A percentile compares a stretch with the other conserved stretches of the same genome.
Evolutionary conservation across 148 eudicot genomes (phyloP).

Genomic region (Diospyros lotus): DNA sequence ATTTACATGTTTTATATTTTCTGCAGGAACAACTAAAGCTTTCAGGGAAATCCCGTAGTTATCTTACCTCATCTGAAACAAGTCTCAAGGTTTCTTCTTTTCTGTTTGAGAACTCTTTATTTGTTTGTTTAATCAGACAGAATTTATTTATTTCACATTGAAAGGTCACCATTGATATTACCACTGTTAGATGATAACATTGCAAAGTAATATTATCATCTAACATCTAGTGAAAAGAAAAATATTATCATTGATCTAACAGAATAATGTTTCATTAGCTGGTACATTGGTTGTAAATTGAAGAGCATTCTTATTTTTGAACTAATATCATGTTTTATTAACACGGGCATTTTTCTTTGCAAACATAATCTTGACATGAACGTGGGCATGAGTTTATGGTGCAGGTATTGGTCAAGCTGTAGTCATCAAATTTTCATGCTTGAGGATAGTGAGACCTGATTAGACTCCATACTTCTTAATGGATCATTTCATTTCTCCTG

Average conservation of each 20-base stretch:
- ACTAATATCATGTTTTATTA: too few relatives aligned
- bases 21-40: slow-evolving; percentile 52
- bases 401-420: too few relatives aligned
- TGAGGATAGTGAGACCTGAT: too few relatives aligned
- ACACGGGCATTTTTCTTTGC: too few relatives aligned
- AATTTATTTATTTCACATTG: not conserved
- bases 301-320: not conserved
- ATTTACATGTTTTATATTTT: slow-evolving; percentile 14
- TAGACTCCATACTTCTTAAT: too few relatives aligned
- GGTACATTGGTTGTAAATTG: not conserved
- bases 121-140: not conserved
- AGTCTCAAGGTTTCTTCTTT: slow-evolving; percentile 42
- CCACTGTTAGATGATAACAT: not conserved
- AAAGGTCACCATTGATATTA: not conserved
- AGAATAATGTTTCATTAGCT: not conserved
- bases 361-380: too few relatives aligned
- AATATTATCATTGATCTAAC: too few relatives aligned
- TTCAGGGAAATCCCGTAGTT: slow-evolving; percentile 35
- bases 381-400: too few relatives aligned
- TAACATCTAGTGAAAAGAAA: too few relatives aligned
- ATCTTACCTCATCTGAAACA: slow-evolving; percentile 31
- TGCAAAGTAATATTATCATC: not conserved
- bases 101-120: slow-evolving; percentile 3
- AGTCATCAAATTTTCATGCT: too few relatives aligned
- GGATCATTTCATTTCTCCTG: too few relatives aligned